Conservation (phyloP, 805 yeast genomes). For the Candida alai region DNA sequence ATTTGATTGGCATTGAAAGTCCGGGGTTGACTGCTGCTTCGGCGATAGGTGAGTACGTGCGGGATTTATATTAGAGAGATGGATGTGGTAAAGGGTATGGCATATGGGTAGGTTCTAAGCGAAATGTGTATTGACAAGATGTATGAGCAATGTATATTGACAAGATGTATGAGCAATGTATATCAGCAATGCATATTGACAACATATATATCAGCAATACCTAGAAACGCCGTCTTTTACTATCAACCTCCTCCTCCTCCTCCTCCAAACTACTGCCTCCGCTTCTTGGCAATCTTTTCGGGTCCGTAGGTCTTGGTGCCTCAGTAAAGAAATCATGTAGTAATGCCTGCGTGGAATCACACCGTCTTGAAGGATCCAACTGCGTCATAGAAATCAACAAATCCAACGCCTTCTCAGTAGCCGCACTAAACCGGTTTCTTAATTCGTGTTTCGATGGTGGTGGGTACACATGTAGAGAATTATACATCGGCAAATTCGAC, state of each 20-base stretch:
- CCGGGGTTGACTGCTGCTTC: slow-evolving; percentile 84
- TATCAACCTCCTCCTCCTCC: slow-evolving; percentile 14
- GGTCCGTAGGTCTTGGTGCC: slow-evolving; percentile 70
- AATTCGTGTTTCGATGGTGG: slow-evolving; percentile 78
- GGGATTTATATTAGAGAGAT: slow-evolving; percentile 24
- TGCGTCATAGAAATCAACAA: slow-evolving; percentile 67
- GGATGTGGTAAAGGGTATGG: no score
- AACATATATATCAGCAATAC: not conserved
- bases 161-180: no score
- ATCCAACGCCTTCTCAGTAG: slow-evolving; percentile 79
- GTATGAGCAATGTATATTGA: no score
- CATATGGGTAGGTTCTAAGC: no score
- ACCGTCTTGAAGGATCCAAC: slow-evolving; percentile 74
- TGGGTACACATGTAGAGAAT: slow-evolving; percentile 72
- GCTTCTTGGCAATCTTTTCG: slow-evolving; percentile 55
- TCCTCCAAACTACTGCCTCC: slow-evolving; percentile 4
- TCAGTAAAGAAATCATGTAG: slow-evolving; percentile 67
- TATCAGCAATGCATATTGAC: no score
- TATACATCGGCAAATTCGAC: slow-evolving; percentile 70
- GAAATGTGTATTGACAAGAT: no score
- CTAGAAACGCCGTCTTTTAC: not conserved
- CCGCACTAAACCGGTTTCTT: slow-evolving; percentile 82
- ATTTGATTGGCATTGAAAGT: slow-evolving; percentile 79
- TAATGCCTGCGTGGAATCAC: slow-evolving; percentile 61
- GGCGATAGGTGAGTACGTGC: slow-evolving; percentile 79